Evolutionary conservation across 495 filamentous ascomycete genomes (phyloP).

Genomic region (Talaromyces nanjingensis): DNA sequence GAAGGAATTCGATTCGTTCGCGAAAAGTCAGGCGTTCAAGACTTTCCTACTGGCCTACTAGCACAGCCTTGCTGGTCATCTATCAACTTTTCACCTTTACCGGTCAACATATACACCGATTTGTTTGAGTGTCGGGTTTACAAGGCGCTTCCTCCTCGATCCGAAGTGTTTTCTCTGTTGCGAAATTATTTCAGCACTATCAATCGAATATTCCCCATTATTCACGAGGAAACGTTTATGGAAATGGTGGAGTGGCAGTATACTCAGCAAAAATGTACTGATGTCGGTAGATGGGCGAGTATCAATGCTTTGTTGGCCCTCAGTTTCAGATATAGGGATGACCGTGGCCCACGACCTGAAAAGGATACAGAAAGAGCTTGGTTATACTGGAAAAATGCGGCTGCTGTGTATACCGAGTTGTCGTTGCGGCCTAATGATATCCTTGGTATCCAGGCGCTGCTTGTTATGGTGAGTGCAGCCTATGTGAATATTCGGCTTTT

Average conservation of each 20-base stretch:
- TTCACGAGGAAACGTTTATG: slow-evolving; percentile 95
- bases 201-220: slow-evolving; percentile 94
- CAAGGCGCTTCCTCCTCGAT: slow-evolving; percentile 68
- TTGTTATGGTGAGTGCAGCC: slow-evolving; percentile 64
- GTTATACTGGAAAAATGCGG: slow-evolving; percentile 91
- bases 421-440: slow-evolving; percentile 91
- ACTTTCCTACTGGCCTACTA: slow-evolving; percentile 80
- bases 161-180: slow-evolving; percentile 70
- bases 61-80: slow-evolving; percentile 64
- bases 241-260: slow-evolving; percentile 90
- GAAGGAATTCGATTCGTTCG: slow-evolving; percentile 98
- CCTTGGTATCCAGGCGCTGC: slow-evolving; percentile 84
- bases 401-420: slow-evolving; percentile 82
- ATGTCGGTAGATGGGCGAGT: slow-evolving; percentile 94
- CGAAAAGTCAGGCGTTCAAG: slow-evolving; percentile 82
- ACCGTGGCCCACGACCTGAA: slow-evolving; percentile 76
- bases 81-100: slow-evolving; percentile 74
- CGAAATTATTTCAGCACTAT: slow-evolving; percentile 93
- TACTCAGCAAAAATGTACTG: slow-evolving; percentile 80
- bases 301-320: slow-evolving; percentile 89
- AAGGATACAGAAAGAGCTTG: slow-evolving; percentile 88
- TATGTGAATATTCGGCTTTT: neutral
- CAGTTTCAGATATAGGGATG: slow-evolving; percentile 79
- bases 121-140: slow-evolving; percentile 77
- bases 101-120: slow-evolving; percentile 89